These are phyloP conservation scores for Debaryomyces nepalensis DNA, from an alignment of 1,139 yeast species.

Conservation along the genomic window DNA sequence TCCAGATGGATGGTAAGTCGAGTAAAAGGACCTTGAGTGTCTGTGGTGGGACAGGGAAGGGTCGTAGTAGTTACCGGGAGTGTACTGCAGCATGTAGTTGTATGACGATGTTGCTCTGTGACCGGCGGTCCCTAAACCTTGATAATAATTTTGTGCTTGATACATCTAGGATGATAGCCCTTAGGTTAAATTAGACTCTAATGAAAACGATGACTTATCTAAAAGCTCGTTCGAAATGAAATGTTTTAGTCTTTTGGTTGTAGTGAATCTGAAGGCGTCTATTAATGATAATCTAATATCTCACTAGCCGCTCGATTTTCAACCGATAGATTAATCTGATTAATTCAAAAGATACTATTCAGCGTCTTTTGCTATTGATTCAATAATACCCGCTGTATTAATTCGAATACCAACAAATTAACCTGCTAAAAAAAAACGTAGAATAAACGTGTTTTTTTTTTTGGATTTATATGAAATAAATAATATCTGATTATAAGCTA, in stretches of 20 bases:
- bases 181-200: constrained; percentile 12
- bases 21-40: constrained; percentile 20
- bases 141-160: constrained; percentile 27
- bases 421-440: constrained; percentile 4
- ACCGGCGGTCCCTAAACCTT: constrained; percentile 43
- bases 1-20: constrained; percentile 19
- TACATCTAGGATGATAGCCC: constrained; percentile 20
- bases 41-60: constrained; percentile 14
- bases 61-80: constrained; percentile 16
- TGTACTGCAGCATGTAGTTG: constrained; percentile 29
- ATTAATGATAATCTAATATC: constrained; percentile 16
- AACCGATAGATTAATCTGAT: constrained; percentile 2
- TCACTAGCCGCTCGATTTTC: constrained; percentile 11
- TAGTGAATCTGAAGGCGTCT: constrained; percentile 5
- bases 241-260: constrained; percentile 7
- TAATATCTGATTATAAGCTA: constrained; percentile 17
- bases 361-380: constrained; percentile 8
- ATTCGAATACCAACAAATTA: constrained; percentile 1
- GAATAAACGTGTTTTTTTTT: constrained; percentile 8
- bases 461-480: constrained; percentile 7
- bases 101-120: constrained; percentile 40
- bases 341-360: constrained; percentile 3
- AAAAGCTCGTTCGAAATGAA: constrained; percentile 39
- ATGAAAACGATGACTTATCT: constrained; percentile 42
- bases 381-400: constrained; percentile 6